Conservation (phyloP, 768 basidiomycete genomes). For the Dioszegia aurantiaca region DNA sequence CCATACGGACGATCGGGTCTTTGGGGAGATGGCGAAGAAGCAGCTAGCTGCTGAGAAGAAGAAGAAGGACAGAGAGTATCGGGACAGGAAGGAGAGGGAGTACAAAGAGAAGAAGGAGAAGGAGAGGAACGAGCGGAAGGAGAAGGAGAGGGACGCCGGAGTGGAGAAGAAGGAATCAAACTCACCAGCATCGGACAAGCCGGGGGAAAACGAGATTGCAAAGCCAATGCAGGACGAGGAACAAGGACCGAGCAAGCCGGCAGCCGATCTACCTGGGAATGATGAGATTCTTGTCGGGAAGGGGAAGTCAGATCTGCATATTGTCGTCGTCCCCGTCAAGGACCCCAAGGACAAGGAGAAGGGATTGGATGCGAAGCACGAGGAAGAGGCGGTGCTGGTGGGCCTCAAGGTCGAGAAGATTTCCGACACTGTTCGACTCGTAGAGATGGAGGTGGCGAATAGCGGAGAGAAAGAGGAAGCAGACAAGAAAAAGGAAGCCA, state of each 20-base stretch:
- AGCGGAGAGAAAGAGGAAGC: conserved; percentile 8
- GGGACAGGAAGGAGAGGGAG: conserved; percentile 35
- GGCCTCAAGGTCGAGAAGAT: background rate
- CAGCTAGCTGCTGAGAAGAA: conserved; percentile 28
- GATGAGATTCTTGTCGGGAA: too few species aligned
- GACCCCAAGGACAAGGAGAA: too few species aligned
- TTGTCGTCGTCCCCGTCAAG: too few species aligned
- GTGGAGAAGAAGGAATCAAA: conserved; percentile 5
- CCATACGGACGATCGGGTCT: conserved; percentile 34
- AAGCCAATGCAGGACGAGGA: background rate
- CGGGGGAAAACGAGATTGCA: conserved; percentile 16
- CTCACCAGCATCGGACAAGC: conserved; percentile 25
- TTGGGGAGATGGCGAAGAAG: conserved; percentile 41
- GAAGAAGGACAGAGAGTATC: conserved; percentile 42
- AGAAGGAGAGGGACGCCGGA: conserved; percentile 1
- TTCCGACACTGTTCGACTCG: background rate
- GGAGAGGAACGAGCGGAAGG: conserved; percentile 5
- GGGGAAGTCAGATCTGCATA: too few species aligned
- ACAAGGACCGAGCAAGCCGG: background rate
- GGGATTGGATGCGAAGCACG: conserved; percentile 22
- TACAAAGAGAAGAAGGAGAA: conserved; percentile 25
- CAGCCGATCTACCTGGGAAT: too few species aligned
- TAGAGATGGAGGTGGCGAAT: conserved; percentile 6
- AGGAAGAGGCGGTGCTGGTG: conserved; percentile 16
- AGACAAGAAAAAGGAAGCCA: conserved; percentile 5